Base-by-base conservation (phyloP, 768 basidiomycete genomes). In the Calocybe cyanea region DNA sequence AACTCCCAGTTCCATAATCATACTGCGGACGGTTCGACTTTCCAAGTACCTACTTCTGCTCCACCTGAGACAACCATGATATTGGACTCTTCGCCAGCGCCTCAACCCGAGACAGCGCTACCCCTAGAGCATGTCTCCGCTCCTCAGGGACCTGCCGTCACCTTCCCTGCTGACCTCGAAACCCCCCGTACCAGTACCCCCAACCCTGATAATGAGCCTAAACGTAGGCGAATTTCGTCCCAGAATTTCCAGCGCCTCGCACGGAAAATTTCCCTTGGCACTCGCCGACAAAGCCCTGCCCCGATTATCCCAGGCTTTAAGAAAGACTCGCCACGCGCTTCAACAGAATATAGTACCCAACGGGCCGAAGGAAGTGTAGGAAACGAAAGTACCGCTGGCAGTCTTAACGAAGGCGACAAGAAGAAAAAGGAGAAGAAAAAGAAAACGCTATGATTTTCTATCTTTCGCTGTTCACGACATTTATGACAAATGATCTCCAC, bases 191-290 rank as follows among this genome's bases (percentile, higher is more conserved):
- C 75, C 30, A 80, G 77, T n/a, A 80, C 86, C 6, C 86, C 88
- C 4, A 85, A 89, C 56, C 73, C 73, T 1, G 86, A 85, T 2
- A 60, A 76, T n/a, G 87, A 87, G 56, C 79, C 79, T 25, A 89
- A 88, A 69, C 73, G 87, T 50, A 87, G 85, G 59, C 78, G 87
- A 15, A 88, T 87, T 47, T 83, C 87, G 7, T 85, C 87, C 20
- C 89, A 92, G 61, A 91, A 91, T 57, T 87, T 92, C 72, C 87
- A 89, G 61, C 77, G 87, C 14, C 59, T 92, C 30, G 89, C 87
- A 13, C 71, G 87, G 49, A 72, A 80, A 50, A 83, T 92, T 45
- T 89, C 87, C 8, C 63, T 87, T 35, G 76, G 71, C 21, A 76
- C 81, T 0, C 74, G 77, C 37, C 76, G 82, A 20, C 76, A 78